phyloP scores from a whole-genome alignment of 176 grass and related monocot genomes.

The Tillandsia fasciculata region DNA sequence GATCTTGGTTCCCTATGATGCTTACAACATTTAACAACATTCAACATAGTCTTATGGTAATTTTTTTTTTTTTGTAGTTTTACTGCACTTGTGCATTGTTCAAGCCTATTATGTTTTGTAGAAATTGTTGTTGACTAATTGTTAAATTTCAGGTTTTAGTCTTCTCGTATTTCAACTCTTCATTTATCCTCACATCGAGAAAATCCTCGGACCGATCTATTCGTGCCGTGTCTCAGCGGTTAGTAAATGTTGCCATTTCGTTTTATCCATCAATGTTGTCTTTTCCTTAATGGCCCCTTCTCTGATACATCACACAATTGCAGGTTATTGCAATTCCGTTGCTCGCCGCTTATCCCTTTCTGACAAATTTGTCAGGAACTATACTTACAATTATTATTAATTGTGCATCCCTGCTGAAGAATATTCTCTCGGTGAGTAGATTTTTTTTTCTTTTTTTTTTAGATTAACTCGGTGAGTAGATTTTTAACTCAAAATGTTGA shows the following conservation, averaged over 20 bases:
- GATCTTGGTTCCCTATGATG: too few relatives aligned
- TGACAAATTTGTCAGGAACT: slow-evolving; percentile 42
- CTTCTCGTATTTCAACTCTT: slow-evolving; percentile 69
- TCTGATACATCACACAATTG: slow-evolving; percentile 1
- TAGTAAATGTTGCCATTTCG: slow-evolving; percentile 10
- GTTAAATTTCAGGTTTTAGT: slow-evolving; percentile 34
- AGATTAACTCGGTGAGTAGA: slow-evolving; percentile 29
- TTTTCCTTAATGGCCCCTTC: background rate
- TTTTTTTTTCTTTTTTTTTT: background rate
- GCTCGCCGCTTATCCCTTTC: slow-evolving; percentile 52
- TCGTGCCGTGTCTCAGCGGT: slow-evolving; percentile 36
- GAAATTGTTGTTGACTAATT: background rate
- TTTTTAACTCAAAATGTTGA: background rate
- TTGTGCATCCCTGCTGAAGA: slow-evolving; percentile 39
- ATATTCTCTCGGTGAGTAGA: slow-evolving; percentile 41
- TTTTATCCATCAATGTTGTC: background rate
- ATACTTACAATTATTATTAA: slow-evolving; percentile 38
- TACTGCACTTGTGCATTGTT: background rate
- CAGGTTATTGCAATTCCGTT: slow-evolving; percentile 52
- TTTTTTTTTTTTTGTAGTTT: background rate
- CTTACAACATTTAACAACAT: background rate
- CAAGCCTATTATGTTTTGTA: background rate
- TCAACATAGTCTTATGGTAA: background rate
- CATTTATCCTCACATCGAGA: slow-evolving; percentile 39
- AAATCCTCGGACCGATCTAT: slow-evolving; percentile 29